Conservation (phyloP, 1,284 basidiomycete species). For the Rhodotorula sp. region DNA sequence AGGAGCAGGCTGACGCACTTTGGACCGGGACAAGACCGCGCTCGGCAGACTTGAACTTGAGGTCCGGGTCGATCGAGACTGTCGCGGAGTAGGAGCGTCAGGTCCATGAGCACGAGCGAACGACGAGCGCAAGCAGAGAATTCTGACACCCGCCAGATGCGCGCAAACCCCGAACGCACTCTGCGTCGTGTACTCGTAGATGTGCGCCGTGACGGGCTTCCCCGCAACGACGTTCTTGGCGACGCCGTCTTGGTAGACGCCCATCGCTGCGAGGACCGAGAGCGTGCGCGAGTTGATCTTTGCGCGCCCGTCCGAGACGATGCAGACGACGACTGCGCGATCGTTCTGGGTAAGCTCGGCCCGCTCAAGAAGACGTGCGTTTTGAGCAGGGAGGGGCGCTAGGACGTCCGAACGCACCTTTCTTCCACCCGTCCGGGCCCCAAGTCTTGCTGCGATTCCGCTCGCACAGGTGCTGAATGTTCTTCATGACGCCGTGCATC, state of each 20-base stretch:
- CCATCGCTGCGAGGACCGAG: slow-evolving; percentile 70
- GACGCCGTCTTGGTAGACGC: slow-evolving; percentile 86
- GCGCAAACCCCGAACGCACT: slow-evolving; percentile 55
- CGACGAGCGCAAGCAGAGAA: neutral
- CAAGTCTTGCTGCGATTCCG: slow-evolving; percentile 83
- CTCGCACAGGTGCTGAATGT: slow-evolving; percentile 72
- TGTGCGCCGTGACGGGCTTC: slow-evolving; percentile 81
- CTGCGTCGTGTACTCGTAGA: slow-evolving; percentile 85
- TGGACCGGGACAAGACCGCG: slow-evolving; percentile 82
- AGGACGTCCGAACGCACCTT: slow-evolving; percentile 49
- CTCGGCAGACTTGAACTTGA: slow-evolving; percentile 78
- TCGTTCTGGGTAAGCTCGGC: too few species aligned
- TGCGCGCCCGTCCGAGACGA: slow-evolving; percentile 75
- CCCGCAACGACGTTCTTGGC: slow-evolving; percentile 87
- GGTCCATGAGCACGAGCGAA: neutral
- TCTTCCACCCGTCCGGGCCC: slow-evolving; percentile 97
- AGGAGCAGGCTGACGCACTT: slow-evolving; percentile 59
- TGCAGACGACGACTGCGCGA: slow-evolving; percentile 69
- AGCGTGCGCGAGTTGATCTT: slow-evolving; percentile 85
- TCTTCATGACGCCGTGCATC: slow-evolving; percentile 84
- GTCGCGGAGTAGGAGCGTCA: slow-evolving; percentile 37
- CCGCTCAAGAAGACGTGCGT: too few species aligned
- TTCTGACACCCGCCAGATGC: neutral
- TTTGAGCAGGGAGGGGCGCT: too few species aligned
- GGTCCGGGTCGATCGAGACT: slow-evolving; percentile 77